Conservation (phyloP, 192 early-diverging fungal genomes). For the Coemansia sp. region DNA sequence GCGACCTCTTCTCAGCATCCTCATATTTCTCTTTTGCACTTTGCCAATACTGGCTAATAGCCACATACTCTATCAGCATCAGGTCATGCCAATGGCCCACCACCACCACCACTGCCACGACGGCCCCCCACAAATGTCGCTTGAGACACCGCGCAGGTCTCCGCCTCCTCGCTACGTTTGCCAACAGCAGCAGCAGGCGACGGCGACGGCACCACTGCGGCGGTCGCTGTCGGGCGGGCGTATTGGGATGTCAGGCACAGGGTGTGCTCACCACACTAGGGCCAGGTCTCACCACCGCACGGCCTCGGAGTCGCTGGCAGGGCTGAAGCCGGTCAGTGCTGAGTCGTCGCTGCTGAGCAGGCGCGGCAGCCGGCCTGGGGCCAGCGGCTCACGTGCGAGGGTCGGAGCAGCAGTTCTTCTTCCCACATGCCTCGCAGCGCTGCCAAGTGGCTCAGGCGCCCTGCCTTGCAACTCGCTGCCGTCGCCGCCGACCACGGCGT, state of each 20-base stretch:
- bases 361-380: conserved; percentile 7
- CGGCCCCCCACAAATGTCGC: conserved; percentile 4
- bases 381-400: background rate
- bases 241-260: conserved; percentile 1
- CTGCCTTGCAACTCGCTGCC: background rate
- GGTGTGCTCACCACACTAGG: background rate
- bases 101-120: conserved; percentile 3
- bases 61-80: conserved; percentile 16
- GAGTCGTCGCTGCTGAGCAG: conserved; percentile 8
- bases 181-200: conserved; percentile 6
- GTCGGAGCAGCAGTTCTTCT: background rate
- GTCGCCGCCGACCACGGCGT: conserved; percentile 24
- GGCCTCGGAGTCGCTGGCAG: conserved; percentile 27
- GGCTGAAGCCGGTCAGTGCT: background rate
- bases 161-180: background rate
- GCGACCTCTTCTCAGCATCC: conserved; percentile 9
- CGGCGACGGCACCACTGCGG: conserved; percentile 11
- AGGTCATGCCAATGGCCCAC: conserved; percentile 8
- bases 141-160: conserved; percentile 1
- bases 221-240: conserved; percentile 39
- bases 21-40: conserved; percentile 14
- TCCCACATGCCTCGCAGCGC: background rate
- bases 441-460: background rate
- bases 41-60: background rate
- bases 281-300: conserved; percentile 36